Evolutionary conservation across 306 rosid genomes (phyloP).

Genomic region (Carpinus viminea): DNA sequence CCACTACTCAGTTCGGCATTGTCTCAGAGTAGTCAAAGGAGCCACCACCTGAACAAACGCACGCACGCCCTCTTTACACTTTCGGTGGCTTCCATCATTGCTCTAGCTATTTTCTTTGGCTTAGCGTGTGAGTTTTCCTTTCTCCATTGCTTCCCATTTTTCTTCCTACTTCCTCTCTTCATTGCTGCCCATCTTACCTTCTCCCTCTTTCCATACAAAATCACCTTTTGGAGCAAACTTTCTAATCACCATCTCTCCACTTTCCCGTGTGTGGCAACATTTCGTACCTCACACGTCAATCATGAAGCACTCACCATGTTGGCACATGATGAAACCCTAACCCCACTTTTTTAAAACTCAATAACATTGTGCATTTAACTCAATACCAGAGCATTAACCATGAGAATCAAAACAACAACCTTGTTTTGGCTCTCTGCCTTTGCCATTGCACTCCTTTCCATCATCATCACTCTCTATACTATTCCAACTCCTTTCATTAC

Average conservation of each 20-base stretch:
- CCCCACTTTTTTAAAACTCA: conserved; percentile 28
- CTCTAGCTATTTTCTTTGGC: not conserved
- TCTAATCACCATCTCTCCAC: conserved; percentile 13
- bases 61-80: not conserved
- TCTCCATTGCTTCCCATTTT: conserved; percentile 26
- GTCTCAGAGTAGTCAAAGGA: not conserved
- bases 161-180: conserved; percentile 38
- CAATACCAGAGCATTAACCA: conserved; percentile 22
- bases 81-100: conserved; percentile 14
- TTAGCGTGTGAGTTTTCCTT: conserved; percentile 49
- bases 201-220: not conserved
- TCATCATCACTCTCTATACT: conserved; percentile 26
- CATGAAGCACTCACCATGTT: conserved; percentile 29
- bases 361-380: not conserved
- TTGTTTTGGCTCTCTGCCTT: conserved; percentile 49
- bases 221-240: conserved; percentile 18
- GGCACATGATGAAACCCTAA: conserved; percentile 23
- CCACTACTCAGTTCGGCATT: not conserved
- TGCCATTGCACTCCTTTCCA: conserved; percentile 47
- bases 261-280: not conserved
- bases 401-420: conserved; percentile 46
- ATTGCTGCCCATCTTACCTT: conserved; percentile 22
- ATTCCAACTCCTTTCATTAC: conserved; percentile 22
- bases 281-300: conserved; percentile 59
- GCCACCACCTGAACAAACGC: not conserved